Base-by-base conservation (phyloP, 108 stramenopile genomes). In the Schizochytrium sp. region DNA sequence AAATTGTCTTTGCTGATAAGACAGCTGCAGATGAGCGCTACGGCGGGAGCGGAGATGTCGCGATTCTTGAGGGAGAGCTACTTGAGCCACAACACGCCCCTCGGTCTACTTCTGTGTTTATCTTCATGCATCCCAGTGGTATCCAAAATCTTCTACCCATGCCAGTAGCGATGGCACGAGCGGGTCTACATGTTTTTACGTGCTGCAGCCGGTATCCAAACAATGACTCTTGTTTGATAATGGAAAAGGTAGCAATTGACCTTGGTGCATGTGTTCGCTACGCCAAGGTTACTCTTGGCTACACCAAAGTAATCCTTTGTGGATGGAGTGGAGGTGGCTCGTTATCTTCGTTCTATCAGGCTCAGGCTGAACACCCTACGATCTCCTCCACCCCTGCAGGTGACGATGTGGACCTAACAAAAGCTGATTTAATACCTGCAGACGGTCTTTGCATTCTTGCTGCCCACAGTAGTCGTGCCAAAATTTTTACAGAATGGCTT, bases 281-380 rank as follows among this genome's bases (percentile, higher is more conserved):
- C 53, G 76, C 76, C 45, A 83, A 83, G 76, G 76, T 55, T 55
- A 83, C 10, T 13, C 76, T 83, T 40, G 76, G 76, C 45, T 83
- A 83, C 76, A 38, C 0, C 5, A 83, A 83, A 53, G 76, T 83
- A 47, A 50, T 83, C 47, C 76, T 83, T 28, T 83, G 76, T 28
- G 76, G 76, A n/a, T 83, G 76, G 76, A 83, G 76, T 53, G 76
- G 76, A 7, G 76, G 76, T 10, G 76, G 76, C 45, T 83, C 76
- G 17, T 40, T 83, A 13, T 83, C 76, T 8, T 83, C 76, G 15
- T 83, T 83, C 47, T 83, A 83, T 2, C 76, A 83, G 53, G 76
- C 76, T 12, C 76, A 83, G 40, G 76, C 76, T 53, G 76, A 83
- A 53, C 76, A 50, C 47, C 76, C 76, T 1, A 83, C 76, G 15